These are phyloP conservation scores for Cladorrhinum sp. DNA, from an alignment of 2,329 filamentous ascomycete species.

Conservation along the genomic window DNA sequence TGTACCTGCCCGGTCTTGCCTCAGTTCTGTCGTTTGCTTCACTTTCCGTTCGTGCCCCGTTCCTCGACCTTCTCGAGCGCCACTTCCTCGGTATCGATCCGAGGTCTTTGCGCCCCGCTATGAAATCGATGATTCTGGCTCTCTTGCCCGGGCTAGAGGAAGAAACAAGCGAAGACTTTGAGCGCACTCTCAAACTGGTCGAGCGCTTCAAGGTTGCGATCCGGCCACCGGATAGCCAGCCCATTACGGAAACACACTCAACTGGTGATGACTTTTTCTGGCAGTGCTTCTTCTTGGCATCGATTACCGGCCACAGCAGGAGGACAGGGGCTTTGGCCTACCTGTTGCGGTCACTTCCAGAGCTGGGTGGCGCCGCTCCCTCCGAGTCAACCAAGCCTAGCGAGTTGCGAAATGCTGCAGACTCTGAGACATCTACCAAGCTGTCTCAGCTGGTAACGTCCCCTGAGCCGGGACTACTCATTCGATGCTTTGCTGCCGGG, in stretches of 20 bases:
- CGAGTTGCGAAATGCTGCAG: constrained; percentile 34
- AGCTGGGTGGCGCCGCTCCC: constrained; percentile 49
- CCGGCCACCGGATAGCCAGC: constrained; percentile 50
- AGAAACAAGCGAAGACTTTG: constrained; percentile 95
- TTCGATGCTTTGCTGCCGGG: constrained; percentile 89
- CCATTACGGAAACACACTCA: constrained; percentile 50
- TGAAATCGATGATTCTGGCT: constrained; percentile 88
- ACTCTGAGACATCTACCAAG: constrained; percentile 50
- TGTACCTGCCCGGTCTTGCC: constrained; percentile 87
- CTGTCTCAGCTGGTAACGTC: constrained; percentile 68
- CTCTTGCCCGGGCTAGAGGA: constrained; percentile 90
- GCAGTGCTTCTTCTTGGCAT: constrained; percentile 94
- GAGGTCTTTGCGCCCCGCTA: constrained; percentile 72
- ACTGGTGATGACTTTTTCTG: constrained; percentile 86
- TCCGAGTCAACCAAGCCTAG: constrained; percentile 32
- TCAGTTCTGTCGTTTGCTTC: constrained; percentile 93
- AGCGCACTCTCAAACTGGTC: constrained; percentile 74
- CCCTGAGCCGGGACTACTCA: constrained; percentile 84
- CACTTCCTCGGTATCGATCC: constrained; percentile 72
- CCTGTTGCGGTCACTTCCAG: constrained; percentile 74
- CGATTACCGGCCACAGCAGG: constrained; percentile 82
- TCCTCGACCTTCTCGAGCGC: constrained; percentile 78
- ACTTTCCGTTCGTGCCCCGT: constrained; percentile 80
- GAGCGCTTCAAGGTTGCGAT: constrained; percentile 72
- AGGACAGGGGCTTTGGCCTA: constrained; percentile 87